Percentiles rank a stretch among this genome's conserved stretches.
phyloP scores from a whole-genome alignment of 139 green algal species.

The Chlamydomonas incerta region DNA sequence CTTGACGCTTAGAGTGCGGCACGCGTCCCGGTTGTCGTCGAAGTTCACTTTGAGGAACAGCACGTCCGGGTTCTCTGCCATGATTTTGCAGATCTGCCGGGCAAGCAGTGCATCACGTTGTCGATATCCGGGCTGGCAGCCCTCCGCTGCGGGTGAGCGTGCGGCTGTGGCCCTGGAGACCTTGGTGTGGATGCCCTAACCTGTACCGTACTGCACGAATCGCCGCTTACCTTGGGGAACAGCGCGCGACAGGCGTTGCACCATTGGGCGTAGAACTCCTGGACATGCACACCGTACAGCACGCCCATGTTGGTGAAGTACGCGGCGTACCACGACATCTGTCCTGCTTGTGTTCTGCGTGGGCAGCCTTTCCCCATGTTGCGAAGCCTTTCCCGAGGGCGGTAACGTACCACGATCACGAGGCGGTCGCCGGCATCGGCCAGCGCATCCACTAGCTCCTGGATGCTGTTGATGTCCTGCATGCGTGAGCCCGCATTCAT shows the following conservation, averaged over 20 bases:
- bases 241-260: conserved; percentile 92
- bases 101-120: not conserved
- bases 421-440: conserved; percentile 78
- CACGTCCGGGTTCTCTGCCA: conserved; percentile 59
- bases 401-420: conserved; percentile 77
- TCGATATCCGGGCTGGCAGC: too few relatives aligned
- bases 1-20: conserved; percentile 1
- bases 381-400: too few relatives aligned
- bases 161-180: too few relatives aligned
- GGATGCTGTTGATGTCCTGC: conserved; percentile 70
- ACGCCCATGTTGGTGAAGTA: too few relatives aligned
- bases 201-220: too few relatives aligned
- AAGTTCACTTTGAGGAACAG: conserved; percentile 40
- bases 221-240: conserved; percentile 88
- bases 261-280: conserved; percentile 68
- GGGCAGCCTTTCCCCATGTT: too few relatives aligned
- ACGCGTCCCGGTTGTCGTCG: conserved; percentile 24
- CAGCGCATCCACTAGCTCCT: conserved; percentile 89
- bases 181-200: too few relatives aligned
- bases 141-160: too few relatives aligned
- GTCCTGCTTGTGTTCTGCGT: too few relatives aligned
- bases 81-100: conserved; percentile 69
- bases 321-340: too few relatives aligned
- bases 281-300: too few relatives aligned
- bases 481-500: too few relatives aligned